Conservation (phyloP, 345 rosid species). For the Bruguiera gymnorhiza region DNA sequence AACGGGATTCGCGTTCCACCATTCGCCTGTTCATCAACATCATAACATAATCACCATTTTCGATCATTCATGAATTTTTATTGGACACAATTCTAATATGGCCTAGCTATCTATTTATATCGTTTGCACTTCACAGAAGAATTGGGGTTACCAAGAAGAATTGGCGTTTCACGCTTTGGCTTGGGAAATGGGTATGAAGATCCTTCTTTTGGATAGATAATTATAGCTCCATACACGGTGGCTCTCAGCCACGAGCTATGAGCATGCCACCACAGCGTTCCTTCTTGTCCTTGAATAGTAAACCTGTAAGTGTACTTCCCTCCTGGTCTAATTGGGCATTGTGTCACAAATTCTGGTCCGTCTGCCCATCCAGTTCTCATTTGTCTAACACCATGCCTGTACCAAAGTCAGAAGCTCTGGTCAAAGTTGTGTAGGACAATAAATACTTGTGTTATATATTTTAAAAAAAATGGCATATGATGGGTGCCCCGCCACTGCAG, state of each 20-base stretch:
- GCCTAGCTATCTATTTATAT: too few relatives aligned
- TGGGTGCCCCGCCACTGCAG: too few relatives aligned
- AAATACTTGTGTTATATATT: too few relatives aligned
- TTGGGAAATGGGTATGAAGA: constrained; percentile 67
- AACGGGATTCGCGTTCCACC: constrained; percentile 27
- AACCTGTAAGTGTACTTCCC: constrained; percentile 75
- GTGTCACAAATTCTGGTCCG: constrained; percentile 94
- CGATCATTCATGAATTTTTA: too few relatives aligned
- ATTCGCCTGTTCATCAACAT: constrained; percentile 14
- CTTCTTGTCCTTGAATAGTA: constrained; percentile 83
- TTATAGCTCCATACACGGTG: constrained; percentile 82
- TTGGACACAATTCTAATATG: too few relatives aligned
- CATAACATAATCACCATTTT: not conserved
- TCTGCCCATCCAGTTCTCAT: constrained; percentile 91
- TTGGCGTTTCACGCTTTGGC: constrained; percentile 62
- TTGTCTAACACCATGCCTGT: constrained; percentile 90
- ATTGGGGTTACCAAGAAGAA: constrained; percentile 58
- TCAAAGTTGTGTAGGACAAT: too few relatives aligned
- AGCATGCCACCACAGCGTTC: constrained; percentile 98
- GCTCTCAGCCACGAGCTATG: constrained; percentile 98
- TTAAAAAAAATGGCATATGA: too few relatives aligned
- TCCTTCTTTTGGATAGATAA: constrained; percentile 59
- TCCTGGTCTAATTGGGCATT: constrained; percentile 91
- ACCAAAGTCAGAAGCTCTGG: not conserved
- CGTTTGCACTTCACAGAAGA: too few relatives aligned